A percentile compares a stretch with the other conserved stretches of the same genome.
These are phyloP conservation scores for Fusarium verticillioides DNA, from an alignment of 2,329 filamentous ascomycete genomes.

Conservation along the genomic window DNA sequence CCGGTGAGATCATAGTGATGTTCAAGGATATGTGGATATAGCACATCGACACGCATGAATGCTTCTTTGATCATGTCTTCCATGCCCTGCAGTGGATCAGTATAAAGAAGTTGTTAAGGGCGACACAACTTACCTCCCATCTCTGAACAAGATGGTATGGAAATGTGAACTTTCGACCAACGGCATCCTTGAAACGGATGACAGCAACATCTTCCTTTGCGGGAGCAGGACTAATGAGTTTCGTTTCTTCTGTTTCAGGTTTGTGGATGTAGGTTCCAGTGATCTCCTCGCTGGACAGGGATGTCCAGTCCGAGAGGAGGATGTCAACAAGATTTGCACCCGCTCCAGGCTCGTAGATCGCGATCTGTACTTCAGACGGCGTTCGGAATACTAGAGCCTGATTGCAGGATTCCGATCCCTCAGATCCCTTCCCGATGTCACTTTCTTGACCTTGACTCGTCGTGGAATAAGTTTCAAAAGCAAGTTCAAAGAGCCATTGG, in stretches of 20 bases:
- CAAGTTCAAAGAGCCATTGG: not conserved
- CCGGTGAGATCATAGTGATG: not conserved
- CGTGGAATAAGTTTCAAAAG: not conserved
- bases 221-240: rapidly evolving
- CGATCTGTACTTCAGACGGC: not conserved
- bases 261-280: rapidly evolving
- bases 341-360: not conserved
- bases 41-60: too few relatives aligned
- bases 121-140: not conserved
- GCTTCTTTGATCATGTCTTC: rapidly evolving
- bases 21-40: rapidly evolving
- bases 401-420: too few relatives aligned
- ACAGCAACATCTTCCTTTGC: rapidly evolving
- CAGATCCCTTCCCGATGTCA: too few relatives aligned
- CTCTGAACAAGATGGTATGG: not conserved
- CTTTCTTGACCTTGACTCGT: too few relatives aligned
- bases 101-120: rapidly evolving
- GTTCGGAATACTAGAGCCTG: not conserved
- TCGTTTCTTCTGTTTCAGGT: rapidly evolving
- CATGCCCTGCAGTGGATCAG: not conserved
- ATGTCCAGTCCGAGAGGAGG: not conserved
- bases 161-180: not conserved
- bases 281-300: rapidly evolving
- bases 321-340: not conserved
- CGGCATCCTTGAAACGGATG: not conserved